Conservation (phyloP, 208 protist genomes). For the Sergeia podlipaevii region DNA sequence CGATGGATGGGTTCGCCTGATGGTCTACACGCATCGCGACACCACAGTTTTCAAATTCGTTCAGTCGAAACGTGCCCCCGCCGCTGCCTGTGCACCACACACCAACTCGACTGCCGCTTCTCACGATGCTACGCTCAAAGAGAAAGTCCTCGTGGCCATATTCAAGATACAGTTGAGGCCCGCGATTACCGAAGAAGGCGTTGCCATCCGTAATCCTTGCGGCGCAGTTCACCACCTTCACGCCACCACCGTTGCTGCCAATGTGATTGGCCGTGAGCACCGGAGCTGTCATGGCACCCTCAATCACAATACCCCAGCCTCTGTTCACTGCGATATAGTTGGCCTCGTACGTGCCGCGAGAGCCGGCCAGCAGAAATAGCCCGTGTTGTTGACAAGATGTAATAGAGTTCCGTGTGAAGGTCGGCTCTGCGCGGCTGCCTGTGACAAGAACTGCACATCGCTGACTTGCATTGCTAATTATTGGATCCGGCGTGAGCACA, state of each 20-base stretch:
- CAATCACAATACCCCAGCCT: conserved; percentile 32
- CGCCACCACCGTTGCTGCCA: conserved; percentile 26
- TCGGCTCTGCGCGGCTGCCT: conserved; percentile 16
- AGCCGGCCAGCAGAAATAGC: conserved; percentile 13
- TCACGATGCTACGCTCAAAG: conserved; percentile 14
- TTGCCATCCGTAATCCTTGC: conserved; percentile 16
- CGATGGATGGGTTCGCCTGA: conserved; percentile 17
- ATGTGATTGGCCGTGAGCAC: conserved; percentile 27
- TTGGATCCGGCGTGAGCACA: not conserved
- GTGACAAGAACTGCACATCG: conserved; percentile 19
- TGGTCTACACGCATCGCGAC: conserved; percentile 23
- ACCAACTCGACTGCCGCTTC: conserved; percentile 19
- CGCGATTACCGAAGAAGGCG: conserved; percentile 22
- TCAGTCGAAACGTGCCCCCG: conserved; percentile 14
- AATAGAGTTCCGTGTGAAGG: conserved; percentile 33
- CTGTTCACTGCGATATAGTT: conserved; percentile 44
- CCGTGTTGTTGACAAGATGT: conserved; percentile 23
- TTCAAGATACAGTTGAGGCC: conserved; percentile 27
- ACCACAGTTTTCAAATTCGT: conserved; percentile 26
- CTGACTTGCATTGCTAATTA: conserved; percentile 5
- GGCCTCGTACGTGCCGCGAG: conserved; percentile 22
- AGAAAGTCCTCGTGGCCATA: conserved; percentile 11
- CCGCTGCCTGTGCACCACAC: conserved; percentile 22
- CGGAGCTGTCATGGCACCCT: conserved; percentile 11
- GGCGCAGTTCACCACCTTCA: conserved; percentile 17